phyloP scores from a whole-genome alignment of 2,329 filamentous ascomycete species.

The Aureobasidium sp. region DNA sequence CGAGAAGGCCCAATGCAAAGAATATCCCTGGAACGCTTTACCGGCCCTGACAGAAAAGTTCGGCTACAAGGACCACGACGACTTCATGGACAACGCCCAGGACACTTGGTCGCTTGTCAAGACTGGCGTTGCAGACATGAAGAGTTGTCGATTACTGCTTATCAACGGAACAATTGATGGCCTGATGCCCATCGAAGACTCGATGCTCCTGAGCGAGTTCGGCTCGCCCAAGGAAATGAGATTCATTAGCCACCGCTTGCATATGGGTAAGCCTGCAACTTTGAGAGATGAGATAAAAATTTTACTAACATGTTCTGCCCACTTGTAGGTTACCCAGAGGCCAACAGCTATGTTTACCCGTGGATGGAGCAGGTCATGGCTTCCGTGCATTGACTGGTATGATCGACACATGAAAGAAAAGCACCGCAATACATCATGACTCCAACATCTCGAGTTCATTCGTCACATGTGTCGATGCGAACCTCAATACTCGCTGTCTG shows the following conservation, averaged over 20 bases:
- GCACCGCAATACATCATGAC: neutral
- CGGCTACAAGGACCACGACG: slow-evolving; percentile 23
- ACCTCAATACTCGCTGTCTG: too few species aligned
- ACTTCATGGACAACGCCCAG: slow-evolving; percentile 31
- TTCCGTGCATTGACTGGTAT: neutral
- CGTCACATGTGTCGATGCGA: too few species aligned
- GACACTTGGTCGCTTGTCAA: slow-evolving; percentile 58
- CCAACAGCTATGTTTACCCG: slow-evolving; percentile 51
- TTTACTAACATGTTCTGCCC: neutral
- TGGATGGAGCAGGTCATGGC: slow-evolving; percentile 54
- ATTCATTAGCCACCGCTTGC: slow-evolving; percentile 54
- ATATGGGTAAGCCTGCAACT: slow-evolving; percentile 45
- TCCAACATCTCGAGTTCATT: too few species aligned
- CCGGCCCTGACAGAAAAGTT: slow-evolving; percentile 53
- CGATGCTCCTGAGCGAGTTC: slow-evolving; percentile 56
- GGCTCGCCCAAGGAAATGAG: slow-evolving; percentile 59
- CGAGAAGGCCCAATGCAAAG: slow-evolving; percentile 55
- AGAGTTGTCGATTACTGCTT: slow-evolving; percentile 52
- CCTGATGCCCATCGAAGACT: slow-evolving; percentile 62
- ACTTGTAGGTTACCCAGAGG: slow-evolving; percentile 48
- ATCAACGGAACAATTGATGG: slow-evolving; percentile 57
- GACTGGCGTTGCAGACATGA: slow-evolving; percentile 47
- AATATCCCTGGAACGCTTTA: slow-evolving; percentile 41
- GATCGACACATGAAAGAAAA: neutral
- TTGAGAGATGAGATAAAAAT: neutral